Evolutionary conservation across 805 yeast species (phyloP), one percentile per base, ranked within the genome.

Genomic region (Pichia kluyveri): DNA sequence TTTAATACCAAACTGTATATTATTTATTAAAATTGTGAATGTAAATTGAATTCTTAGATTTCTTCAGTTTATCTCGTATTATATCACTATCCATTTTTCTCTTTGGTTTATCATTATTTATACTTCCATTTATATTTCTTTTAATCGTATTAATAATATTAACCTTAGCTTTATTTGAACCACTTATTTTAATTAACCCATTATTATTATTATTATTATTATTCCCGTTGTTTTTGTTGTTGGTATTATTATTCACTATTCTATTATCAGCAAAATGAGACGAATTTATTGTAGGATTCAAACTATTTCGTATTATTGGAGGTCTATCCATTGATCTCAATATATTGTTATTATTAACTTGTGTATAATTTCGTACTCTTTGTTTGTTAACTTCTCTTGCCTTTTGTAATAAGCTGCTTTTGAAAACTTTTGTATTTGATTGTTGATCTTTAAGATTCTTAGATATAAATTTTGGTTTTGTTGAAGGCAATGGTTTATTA

Each of bases 341-440:
- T 12, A 10, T 34, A 34, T 10, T 5, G 7, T 12, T 34, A 8
- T 14, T 38, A 15, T 40, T 37, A 1, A 40, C n/a, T 18, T 47
- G 43, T 15, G 30, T 34, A 23, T 50, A 53, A 28, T 53, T 40
- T 39, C 52, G 48, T 19, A 46, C 44, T 34, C 55, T 36, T 31
- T 46, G 50, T 39, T 48, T 53, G 46, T 62, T 62, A 38, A 59
- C 64, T 28, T 58, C 55, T 46, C 58, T 57, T 3, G 68, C 68
- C 44, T 56, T 64, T 46, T 64, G 66, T 41, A 66, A 48, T 39
- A 66, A 40, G 2, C 55, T 47, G 44, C 67, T 60, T 45, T 58
- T 62, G 45, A 60, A 62, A 9, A 47, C 42, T 26, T 18, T 27
- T 23, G 8, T 9, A 28, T 26, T n/a, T 5, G 11, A 15, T 5